Evolutionary conservation across 2,329 filamentous ascomycete genomes (phyloP), one percentile per base, ranked within the genome.

Genomic region (Alternaria triticina): DNA sequence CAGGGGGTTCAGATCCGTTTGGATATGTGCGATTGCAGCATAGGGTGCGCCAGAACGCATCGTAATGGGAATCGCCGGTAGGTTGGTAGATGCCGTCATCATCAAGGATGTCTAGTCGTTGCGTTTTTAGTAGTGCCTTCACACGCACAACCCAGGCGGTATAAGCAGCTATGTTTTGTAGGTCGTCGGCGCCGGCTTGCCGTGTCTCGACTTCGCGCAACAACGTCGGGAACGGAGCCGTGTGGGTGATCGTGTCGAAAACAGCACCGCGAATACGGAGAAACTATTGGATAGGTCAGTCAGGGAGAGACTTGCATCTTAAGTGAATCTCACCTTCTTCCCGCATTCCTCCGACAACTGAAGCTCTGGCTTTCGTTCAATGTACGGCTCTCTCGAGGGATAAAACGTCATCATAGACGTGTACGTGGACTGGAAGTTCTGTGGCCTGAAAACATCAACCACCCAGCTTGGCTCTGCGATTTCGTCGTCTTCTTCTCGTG

Each of bases 341-440:
- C 20, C 44, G 15, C 23, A 20, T 23, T 12, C 13, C 13, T 27
- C 6, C 4, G 6, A 3, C 7, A 49, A 28, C 2, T 12, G 13
- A 2, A 49, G 6, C 15, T 49, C 46, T 2, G 46, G 46, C 11
- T 11, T 28, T 4, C 46, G 46, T 5, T 49, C 2, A 4, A 49
- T 28, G 0, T 12, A 1, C 3, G 46, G 46, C 23, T 17, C 1
- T 7, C 0, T 17, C 2, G 25, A 49, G 1, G 46, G 46, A 2
- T 49, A 49, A 22, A 22, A 22, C 20, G 20, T 22, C 23, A 49
- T n/a, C 5, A 49, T 13, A 28, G 46, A 15, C 12, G 23, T 27
- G 7, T 47, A 23, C 8, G 10, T 5, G 27, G 4, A 4, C 27
- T 28, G 4, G 27, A 11, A 28, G 10, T 12, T 28, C 27, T 28